A percentile compares a stretch with the other conserved stretches of the same genome.
These are phyloP conservation scores for Botrytis galanthina DNA, from an alignment of 2,329 filamentous ascomycete genomes.

Conservation along the genomic window DNA sequence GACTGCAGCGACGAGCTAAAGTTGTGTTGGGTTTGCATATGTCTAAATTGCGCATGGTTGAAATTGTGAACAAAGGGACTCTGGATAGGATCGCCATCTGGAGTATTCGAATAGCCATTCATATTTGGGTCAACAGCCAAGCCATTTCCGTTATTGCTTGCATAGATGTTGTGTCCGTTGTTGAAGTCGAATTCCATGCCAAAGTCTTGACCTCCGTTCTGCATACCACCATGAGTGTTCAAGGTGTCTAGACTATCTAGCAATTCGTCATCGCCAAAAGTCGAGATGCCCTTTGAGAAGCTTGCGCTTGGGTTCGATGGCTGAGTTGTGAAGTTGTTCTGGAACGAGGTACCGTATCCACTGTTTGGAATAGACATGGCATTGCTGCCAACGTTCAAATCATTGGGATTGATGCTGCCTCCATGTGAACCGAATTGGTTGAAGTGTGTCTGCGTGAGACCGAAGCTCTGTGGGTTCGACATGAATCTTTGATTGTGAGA, in stretches of 20 bases:
- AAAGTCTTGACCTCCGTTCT: constrained; percentile 56
- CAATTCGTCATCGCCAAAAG: constrained; percentile 85
- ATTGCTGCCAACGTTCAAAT: constrained; percentile 69
- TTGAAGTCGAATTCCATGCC: constrained; percentile 57
- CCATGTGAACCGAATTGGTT: constrained; percentile 42
- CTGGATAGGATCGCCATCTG: constrained; percentile 86
- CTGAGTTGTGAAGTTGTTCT: constrained; percentile 56
- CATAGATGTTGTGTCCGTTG: constrained; percentile 54
- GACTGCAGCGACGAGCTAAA: constrained; percentile 56
- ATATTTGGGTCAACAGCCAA: constrained; percentile 64
- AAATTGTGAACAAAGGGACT: constrained; percentile 83
- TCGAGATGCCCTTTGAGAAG: constrained; percentile 74
- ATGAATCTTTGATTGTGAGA: constrained; percentile 37
- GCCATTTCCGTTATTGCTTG: constrained; percentile 53
- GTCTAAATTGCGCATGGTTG: constrained; percentile 73
- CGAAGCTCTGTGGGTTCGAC: constrained; percentile 36
- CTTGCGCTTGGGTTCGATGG: constrained; percentile 59
- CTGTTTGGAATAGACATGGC: constrained; percentile 48
- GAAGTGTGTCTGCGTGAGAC: constrained; percentile 49
- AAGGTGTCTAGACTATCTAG: constrained; percentile 66
- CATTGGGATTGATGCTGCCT: constrained; percentile 76
- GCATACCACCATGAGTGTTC: constrained; percentile 47
- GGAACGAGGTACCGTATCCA: constrained; percentile 55
- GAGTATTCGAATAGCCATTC: constrained; percentile 84
- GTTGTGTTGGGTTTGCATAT: constrained; percentile 58